Conservation (phyloP, 768 basidiomycete species). For the Russula griseocarnosa region DNA sequence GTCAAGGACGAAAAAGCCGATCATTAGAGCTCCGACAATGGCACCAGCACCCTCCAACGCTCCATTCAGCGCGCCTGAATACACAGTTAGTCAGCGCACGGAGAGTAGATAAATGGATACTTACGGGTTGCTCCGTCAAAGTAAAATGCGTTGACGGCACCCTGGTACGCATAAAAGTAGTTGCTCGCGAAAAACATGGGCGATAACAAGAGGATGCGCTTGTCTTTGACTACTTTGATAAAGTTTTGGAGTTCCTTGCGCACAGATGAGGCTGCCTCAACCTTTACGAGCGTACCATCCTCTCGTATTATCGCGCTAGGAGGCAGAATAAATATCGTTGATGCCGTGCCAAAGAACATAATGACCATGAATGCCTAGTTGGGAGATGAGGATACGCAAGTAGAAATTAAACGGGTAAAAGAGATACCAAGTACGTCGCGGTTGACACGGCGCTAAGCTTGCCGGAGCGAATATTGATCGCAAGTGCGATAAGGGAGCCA, state of each 20-base stretch:
- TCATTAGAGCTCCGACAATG: constrained; percentile 42
- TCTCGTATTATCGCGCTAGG: constrained; percentile 39
- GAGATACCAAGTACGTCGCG: constrained; percentile 39
- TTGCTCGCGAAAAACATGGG: constrained; percentile 47
- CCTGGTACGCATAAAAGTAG: constrained; percentile 47
- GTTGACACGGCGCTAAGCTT: constrained; percentile 38
- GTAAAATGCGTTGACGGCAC: constrained; percentile 38
- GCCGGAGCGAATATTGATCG: constrained; percentile 39
- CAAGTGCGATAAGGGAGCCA: constrained; percentile 43
- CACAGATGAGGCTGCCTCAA: constrained; percentile 34
- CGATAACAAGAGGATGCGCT: constrained; percentile 40
- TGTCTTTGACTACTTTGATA: constrained; percentile 39
- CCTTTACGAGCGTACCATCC: constrained; percentile 42
- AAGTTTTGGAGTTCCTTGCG: constrained; percentile 34
- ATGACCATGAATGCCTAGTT: constrained; percentile 43
- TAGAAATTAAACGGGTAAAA: neutral
- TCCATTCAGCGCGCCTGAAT: constrained; percentile 37
- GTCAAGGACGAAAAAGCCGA: constrained; percentile 43
- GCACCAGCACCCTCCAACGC: constrained; percentile 41
- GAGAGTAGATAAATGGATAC: neutral
- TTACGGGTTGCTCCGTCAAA: constrained; percentile 44
- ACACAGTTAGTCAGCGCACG: neutral
- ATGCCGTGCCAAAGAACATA: constrained; percentile 41
- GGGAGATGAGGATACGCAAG: neutral
- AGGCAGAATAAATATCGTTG: constrained; percentile 38